These are phyloP conservation scores for Dendrostoma leiphaemia DNA, from an alignment of 2,329 filamentous ascomycete species.

Conservation along the genomic window DNA sequence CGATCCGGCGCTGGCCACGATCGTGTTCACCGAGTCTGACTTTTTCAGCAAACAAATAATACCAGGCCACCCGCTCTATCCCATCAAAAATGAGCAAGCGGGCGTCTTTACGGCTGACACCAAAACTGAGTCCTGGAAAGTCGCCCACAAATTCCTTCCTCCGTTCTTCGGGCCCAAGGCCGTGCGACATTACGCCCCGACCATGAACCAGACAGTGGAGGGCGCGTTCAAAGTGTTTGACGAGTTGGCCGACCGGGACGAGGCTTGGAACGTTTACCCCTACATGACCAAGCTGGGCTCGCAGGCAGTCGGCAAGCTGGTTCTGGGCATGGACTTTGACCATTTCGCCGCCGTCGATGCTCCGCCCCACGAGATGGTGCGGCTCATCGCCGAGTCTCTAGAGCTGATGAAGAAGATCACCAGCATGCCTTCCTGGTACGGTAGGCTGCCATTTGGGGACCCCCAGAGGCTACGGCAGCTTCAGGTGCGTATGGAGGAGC, in stretches of 20 bases:
- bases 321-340: constrained; percentile 43
- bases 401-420: constrained; percentile 59
- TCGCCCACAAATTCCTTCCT: constrained; percentile 61
- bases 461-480: constrained; percentile 40
- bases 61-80: constrained; percentile 45
- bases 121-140: constrained; percentile 45
- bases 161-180: constrained; percentile 59
- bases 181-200: constrained; percentile 58
- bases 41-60: constrained; percentile 54
- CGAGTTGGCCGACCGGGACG: constrained; percentile 45
- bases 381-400: constrained; percentile 47
- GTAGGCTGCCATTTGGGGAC: constrained; percentile 55
- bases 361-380: constrained; percentile 49
- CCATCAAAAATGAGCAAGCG: constrained; percentile 40
- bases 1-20: constrained; percentile 42
- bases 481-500: constrained; percentile 30
- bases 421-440: constrained; percentile 54
- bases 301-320: constrained; percentile 42
- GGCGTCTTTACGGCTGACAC: constrained; percentile 50
- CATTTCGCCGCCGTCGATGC: constrained; percentile 45
- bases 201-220: constrained; percentile 55
- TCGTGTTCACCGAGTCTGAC: constrained; percentile 46
- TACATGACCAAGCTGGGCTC: constrained; percentile 50
- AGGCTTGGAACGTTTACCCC: constrained; percentile 47
- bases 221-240: constrained; percentile 49